Conservation (phyloP, 2,329 filamentous ascomycete species). For the Metarhizium brunneum region DNA sequence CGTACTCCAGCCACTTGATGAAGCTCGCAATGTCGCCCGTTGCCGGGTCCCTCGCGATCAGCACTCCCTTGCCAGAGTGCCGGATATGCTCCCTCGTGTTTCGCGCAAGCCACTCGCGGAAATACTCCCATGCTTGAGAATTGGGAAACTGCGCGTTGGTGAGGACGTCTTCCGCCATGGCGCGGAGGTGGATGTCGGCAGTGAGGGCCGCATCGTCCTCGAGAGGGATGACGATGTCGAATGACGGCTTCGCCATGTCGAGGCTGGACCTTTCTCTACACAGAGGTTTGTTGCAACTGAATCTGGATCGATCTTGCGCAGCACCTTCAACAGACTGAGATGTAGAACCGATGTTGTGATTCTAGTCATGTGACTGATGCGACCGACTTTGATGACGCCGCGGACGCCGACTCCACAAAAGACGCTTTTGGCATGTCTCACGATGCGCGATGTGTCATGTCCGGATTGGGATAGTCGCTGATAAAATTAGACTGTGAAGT, state of each 20-base stretch:
- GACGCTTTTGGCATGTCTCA: not conserved
- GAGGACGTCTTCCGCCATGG: constrained; percentile 29
- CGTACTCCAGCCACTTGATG: constrained; percentile 25
- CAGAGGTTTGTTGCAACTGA: too few relatives aligned
- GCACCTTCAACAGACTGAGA: not conserved
- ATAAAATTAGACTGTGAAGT: not conserved
- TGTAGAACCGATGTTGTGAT: not conserved
- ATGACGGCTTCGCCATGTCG: constrained; percentile 5
- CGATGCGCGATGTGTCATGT: not conserved
- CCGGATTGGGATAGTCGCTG: not conserved
- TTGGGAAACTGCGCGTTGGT: constrained; percentile 31
- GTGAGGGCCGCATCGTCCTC: constrained; percentile 15
- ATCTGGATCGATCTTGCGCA: too few relatives aligned
- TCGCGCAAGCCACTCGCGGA: constrained; percentile 20
- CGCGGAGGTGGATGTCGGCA: constrained; percentile 24
- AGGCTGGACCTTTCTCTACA: too few relatives aligned
- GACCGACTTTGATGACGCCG: not conserved
- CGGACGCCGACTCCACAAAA: not conserved
- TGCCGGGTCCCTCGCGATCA: constrained; percentile 23
- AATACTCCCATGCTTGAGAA: constrained; percentile 16
- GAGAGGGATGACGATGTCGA: constrained; percentile 17
- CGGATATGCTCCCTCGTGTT: constrained; percentile 21
- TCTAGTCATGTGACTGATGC: not conserved
- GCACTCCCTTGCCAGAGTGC: constrained; percentile 17
- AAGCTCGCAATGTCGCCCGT: constrained; percentile 23